Percentiles rank a stretch among this genome's conserved stretches.
phyloP scores from a whole-genome alignment of 1,284 basidiomycete genomes.

The Psilocybe mexicana region DNA sequence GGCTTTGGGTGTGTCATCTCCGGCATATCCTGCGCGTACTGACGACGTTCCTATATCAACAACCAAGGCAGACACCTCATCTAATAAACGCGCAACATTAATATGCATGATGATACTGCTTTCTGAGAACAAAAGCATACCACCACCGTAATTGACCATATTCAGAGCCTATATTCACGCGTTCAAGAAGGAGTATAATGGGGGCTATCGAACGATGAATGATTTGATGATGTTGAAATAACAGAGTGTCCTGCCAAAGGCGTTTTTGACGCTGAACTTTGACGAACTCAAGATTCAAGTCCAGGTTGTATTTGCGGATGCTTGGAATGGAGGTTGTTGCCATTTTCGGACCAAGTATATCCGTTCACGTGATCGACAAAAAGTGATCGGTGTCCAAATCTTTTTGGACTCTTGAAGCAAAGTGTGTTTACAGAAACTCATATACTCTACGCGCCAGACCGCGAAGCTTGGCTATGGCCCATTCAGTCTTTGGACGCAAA shows the following conservation, averaged over 20 bases:
- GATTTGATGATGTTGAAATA: not conserved
- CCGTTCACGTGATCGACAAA: conserved; percentile 17
- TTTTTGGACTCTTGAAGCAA: conserved; percentile 6
- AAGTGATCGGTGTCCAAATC: conserved; percentile 17
- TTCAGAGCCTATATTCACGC: conserved; percentile 6
- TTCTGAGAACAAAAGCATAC: conserved; percentile 17
- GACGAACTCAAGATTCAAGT: not conserved
- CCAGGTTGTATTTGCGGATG: conserved; percentile 16
- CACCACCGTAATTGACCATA: conserved; percentile 40
- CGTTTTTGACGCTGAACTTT: not conserved
- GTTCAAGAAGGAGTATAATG: not conserved
- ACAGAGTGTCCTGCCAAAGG: conserved; percentile 3
- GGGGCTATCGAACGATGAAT: not conserved
- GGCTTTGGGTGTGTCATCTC: conserved; percentile 94
- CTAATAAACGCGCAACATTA: conserved; percentile 39
- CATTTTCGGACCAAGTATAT: conserved; percentile 9
- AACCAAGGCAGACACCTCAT: conserved; percentile 95
- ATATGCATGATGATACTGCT: not conserved
- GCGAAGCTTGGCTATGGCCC: conserved; percentile 32
- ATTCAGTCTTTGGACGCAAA: conserved; percentile 31
- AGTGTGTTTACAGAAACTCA: not conserved
- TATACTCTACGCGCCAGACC: conserved; percentile 1
- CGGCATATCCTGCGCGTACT: conserved; percentile 93
- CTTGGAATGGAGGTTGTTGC: conserved; percentile 17
- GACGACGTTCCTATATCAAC: conserved; percentile 92